Evolutionary conservation across 1,139 yeast species (phyloP), one percentile per base, ranked within the genome.

Genomic region (Pichia sp.): DNA sequence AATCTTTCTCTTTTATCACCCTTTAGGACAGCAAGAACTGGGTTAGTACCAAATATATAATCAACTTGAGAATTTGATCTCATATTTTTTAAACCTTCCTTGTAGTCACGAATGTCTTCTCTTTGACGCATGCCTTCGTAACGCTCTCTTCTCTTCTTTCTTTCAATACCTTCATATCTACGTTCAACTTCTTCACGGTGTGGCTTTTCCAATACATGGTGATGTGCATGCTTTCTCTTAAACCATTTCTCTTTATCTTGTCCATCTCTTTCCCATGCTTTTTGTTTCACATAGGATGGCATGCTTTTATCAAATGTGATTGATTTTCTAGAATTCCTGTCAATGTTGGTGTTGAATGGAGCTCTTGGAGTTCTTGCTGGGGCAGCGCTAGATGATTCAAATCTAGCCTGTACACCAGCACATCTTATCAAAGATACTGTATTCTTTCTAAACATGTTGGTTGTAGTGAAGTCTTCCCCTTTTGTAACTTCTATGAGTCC

Each of bases 11-110:
- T 71, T 53, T 76, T 79, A 18, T 73, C 70, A 11, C 84, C 76
- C 22, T 68, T 65, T 46, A 90, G 67, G 0, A 89, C 95, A 1
- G 96, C 84, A 28, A 75, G 58, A 1, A 90, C 93, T 0, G 95
- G 71, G 49, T 86, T 85, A 0, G 85, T 81, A 4, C 97, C 97
- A 60, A 76, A 88, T 2, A 89, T 66, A 58, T 82, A 83, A 58
- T 89, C 96, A 46, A 76, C 66, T 36, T 81, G 62, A 0, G 90
- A 83, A 47, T 71, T 71, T 2, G 43, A 12, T 22, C 46, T 41
- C 4, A 48, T 21, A 17, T 40, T 24, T 11, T 42, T 48, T 4
- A 56, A 27, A 4, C 37, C 22, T 20, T 36, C 36, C 24, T 46
- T 50, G 24, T 49, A 30, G 14, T 48, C 45, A 38, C 44, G 41